Conservation (phyloP, 2,329 filamentous ascomycete genomes). For the Tolypocladium endophyticum region DNA sequence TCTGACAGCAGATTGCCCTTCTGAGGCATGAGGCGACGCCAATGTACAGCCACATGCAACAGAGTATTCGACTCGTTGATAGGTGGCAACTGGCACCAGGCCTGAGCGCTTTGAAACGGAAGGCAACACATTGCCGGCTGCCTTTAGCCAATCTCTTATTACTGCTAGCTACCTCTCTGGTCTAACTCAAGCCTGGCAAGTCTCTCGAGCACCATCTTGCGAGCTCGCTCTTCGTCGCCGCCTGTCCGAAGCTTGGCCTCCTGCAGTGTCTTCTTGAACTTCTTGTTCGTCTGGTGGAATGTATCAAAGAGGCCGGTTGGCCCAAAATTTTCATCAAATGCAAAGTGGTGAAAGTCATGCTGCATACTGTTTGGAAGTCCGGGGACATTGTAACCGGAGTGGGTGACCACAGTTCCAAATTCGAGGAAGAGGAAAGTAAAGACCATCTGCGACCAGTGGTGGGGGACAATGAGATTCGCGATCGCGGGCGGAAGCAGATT, state of each 20-base stretch:
- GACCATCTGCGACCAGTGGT: constrained; percentile 8
- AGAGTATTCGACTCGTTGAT: too few relatives aligned
- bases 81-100: too few relatives aligned
- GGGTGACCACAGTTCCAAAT: constrained; percentile 6
- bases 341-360: constrained; percentile 11
- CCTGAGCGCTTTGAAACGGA: too few relatives aligned
- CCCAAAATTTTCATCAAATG: constrained; percentile 10
- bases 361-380: constrained; percentile 6
- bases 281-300: constrained; percentile 4
- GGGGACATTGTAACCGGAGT: constrained; percentile 8
- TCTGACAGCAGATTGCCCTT: too few relatives aligned
- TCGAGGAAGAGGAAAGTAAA: constrained; percentile 9
- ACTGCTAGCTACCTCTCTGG: neutral
- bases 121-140: too few relatives aligned
- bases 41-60: too few relatives aligned
- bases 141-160: neutral
- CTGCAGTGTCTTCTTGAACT: constrained; percentile 4
- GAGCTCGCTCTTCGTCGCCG: constrained; percentile 7
- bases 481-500: constrained; percentile 36
- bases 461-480: constrained; percentile 3
- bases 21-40: too few relatives aligned
- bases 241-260: constrained; percentile 5
- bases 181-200: constrained; percentile 2
- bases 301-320: constrained; percentile 6
- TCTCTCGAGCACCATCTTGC: constrained; percentile 6